These are phyloP conservation scores for Linnemannia zychae DNA, from an alignment of 192 early-diverging fungal species.

Conservation along the genomic window DNA sequence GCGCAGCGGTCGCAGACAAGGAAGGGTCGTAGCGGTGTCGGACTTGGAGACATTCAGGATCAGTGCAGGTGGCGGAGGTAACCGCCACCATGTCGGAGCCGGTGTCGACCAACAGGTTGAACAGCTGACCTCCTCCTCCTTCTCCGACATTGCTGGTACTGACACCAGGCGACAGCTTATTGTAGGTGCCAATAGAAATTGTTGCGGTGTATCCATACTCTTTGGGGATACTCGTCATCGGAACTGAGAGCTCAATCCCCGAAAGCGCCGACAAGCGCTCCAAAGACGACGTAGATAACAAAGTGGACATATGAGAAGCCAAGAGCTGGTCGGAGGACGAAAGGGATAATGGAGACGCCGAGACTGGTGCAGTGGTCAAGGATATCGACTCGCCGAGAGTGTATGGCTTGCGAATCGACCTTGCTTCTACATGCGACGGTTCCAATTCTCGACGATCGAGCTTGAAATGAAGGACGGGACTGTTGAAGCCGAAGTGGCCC, in stretches of 20 bases:
- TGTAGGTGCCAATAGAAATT: slow-evolving; percentile 34
- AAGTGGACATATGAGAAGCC: not conserved
- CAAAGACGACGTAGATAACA: not conserved
- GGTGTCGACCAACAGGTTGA: slow-evolving; percentile 45
- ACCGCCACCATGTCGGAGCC: slow-evolving; percentile 44
- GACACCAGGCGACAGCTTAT: not conserved
- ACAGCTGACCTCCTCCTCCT: not conserved
- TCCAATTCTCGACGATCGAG: slow-evolving; percentile 16
- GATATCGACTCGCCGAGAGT: not conserved
- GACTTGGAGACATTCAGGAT: slow-evolving; percentile 28
- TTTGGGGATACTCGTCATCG: slow-evolving; percentile 35
- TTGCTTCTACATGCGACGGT: not conserved
- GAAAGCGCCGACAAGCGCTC: not conserved
- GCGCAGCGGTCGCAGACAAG: slow-evolving; percentile 1
- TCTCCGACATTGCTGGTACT: not conserved
- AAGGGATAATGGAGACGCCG: no score
- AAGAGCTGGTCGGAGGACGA: not conserved
- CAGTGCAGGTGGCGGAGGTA: slow-evolving; percentile 10
- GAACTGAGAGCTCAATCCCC: not conserved
- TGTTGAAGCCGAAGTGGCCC: not conserved
- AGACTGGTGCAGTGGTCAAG: not conserved
- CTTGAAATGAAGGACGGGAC: not conserved
- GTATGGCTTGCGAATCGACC: slow-evolving; percentile 7
- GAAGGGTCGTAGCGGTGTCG: slow-evolving; percentile 25
- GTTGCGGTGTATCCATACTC: slow-evolving; percentile 39